A percentile compares a stretch with the other conserved stretches of the same genome.
These are phyloP conservation scores for Anastatica hierochuntica DNA, from an alignment of 345 rosid species.

Conservation along the genomic window DNA sequence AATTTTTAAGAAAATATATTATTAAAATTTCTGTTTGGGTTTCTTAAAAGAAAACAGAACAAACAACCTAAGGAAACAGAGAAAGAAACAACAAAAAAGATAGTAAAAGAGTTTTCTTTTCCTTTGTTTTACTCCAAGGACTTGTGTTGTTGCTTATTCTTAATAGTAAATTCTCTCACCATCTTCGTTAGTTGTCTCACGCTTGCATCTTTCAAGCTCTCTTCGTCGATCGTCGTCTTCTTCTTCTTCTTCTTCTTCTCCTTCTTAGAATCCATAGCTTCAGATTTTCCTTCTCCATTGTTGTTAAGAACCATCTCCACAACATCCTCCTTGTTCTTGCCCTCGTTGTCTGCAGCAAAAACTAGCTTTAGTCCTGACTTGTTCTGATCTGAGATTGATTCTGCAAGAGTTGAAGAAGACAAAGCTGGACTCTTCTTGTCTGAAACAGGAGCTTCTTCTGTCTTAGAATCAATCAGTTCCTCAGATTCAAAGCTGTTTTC, in stretches of 20 bases:
- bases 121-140: not conserved
- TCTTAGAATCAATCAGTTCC: not conserved
- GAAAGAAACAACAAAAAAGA: not conserved
- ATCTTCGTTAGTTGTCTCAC: constrained; percentile 38
- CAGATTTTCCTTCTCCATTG: constrained; percentile 30
- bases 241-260: constrained; percentile 1
- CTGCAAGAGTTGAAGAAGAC: not conserved
- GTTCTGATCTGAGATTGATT: no score
- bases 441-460: constrained; percentile 5
- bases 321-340: constrained; percentile 4
- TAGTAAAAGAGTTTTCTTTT: not conserved
- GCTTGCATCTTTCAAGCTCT: constrained; percentile 26
- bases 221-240: constrained; percentile 18
- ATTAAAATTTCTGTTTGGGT: no score
- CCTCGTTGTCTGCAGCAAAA: constrained; percentile 1
- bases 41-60: no score
- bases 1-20: no score
- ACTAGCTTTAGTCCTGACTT: no score
- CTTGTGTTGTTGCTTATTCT: not conserved
- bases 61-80: not conserved
- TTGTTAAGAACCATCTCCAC: constrained; percentile 11
- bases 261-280: constrained; percentile 6
- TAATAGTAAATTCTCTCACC: constrained; percentile 25
- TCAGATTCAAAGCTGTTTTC: not conserved
- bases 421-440: constrained; percentile 18